Evolutionary conservation across 768 basidiomycete species (phyloP), one percentile per base, ranked within the genome.

Genomic region (Suillus subaureus): DNA sequence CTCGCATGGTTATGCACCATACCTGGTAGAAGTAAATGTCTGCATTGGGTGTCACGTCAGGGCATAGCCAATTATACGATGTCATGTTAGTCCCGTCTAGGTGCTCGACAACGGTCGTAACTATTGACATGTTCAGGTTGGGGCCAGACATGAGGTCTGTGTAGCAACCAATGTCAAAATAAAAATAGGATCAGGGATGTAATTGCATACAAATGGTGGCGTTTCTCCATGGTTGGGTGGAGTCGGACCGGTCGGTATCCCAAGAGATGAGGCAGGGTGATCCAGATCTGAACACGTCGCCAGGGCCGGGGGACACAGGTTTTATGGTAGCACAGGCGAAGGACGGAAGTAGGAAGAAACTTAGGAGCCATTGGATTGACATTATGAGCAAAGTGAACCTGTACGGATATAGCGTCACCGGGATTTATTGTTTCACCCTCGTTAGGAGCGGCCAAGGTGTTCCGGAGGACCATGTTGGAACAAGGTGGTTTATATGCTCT

Each of bases 1-100:
- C 31, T 16, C 35, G 11, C 12, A 40, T 42, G 11, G 13, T 12
- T 21, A 55, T 55, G 18, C 57, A 40, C 13, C 68, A 23, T 63
- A 78, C 80, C 73, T 81, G 75, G 61, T 81, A 82, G 66, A 81
- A 81, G 68, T 81, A 82, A 16, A 80, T 80, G 6, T 71, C 70
- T 4, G 79, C 76, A 64, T 79, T 74, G 0, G 80, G 81, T 26
- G 71, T 62, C 3, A 81, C 79, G 11, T 73, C 63, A 0, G 81
- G 81, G 62, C 80, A 81, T 23, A 71, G 75, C 79, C 79, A 81
- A 26, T 58, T 70, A 63, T 65, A 81, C 1, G 81, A 74, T 2
- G 77, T 72, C 9, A 77, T 8, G 49, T 78, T 67, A 11, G 79
- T 77, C 15, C 78, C 81, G 64, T 81, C 75, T 15, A 81, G 64